Percentiles rank a stretch among this genome's conserved stretches.
phyloP scores from a whole-genome alignment of 495 filamentous ascomycete species.

The Talaromyces ruber region DNA sequence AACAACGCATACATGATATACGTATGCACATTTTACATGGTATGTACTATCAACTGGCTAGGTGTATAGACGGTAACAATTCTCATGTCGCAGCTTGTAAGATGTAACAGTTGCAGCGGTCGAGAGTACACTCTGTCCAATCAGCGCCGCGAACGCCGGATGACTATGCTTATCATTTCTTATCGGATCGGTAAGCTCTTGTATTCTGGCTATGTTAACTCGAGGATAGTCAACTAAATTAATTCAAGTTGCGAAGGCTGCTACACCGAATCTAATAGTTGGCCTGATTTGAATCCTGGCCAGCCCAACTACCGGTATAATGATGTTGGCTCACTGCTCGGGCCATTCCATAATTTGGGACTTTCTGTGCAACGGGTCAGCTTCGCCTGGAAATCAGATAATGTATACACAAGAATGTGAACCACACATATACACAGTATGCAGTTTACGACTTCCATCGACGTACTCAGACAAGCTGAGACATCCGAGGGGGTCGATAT shows the following conservation, averaged over 20 bases:
- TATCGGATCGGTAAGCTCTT: neutral
- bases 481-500: neutral
- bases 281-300: neutral
- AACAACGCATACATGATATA: neutral
- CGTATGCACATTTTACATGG: neutral
- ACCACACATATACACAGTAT: neutral
- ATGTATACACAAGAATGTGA: no score
- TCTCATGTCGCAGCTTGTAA: neutral
- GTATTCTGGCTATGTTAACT: neutral
- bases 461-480: neutral
- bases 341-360: neutral
- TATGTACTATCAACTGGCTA: no score
- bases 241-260: neutral
- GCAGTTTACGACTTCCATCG: neutral
- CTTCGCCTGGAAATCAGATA: neutral
- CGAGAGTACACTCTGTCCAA: neutral
- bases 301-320: neutral
- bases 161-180: conserved; percentile 1
- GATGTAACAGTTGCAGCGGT: conserved; percentile 5
- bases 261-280: neutral
- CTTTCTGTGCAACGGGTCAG: neutral
- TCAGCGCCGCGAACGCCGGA: neutral
- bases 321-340: neutral
- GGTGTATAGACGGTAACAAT: neutral
- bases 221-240: neutral